A percentile compares a stretch with the other conserved stretches of the same genome.
phyloP scores from a whole-genome alignment of 805 yeast genomes.

The Cyberlindnera xylosilytica region DNA sequence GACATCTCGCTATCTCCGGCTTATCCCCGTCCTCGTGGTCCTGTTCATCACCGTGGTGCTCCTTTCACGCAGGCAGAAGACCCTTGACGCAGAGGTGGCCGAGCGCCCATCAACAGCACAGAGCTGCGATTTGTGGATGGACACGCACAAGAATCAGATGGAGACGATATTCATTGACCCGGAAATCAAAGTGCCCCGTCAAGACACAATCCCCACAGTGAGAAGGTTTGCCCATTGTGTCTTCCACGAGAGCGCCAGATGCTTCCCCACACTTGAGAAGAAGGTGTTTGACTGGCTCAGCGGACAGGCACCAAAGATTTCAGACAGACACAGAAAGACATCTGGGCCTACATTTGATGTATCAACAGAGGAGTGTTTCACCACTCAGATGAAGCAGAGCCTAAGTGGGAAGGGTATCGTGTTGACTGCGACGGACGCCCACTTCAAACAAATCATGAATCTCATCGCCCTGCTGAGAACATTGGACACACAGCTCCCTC shows the following conservation, averaged over 20 bases:
- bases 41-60: no score
- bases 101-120: no score
- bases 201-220: background rate
- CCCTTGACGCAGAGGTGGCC: background rate
- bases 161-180: background rate
- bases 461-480: conserved; percentile 28
- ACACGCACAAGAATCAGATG: background rate
- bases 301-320: conserved; percentile 4
- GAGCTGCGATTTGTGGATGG: background rate
- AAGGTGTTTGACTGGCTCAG: conserved; percentile 15
- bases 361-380: conserved; percentile 3
- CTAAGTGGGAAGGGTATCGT: conserved; percentile 32
- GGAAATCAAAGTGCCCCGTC: background rate
- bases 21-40: no score
- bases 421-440: conserved; percentile 25
- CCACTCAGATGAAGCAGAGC: conserved; percentile 1
- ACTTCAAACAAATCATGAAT: conserved; percentile 19
- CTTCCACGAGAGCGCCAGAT: conserved; percentile 1
- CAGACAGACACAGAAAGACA: background rate
- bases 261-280: conserved; percentile 3
- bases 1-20: no score
- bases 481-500: conserved; percentile 28
- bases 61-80: no score
- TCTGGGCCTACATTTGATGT: background rate
- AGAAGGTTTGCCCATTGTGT: conserved; percentile 10